Base-by-base conservation (phyloP, 495 filamentous ascomycete genomes). In the Choiromyces venosus region DNA sequence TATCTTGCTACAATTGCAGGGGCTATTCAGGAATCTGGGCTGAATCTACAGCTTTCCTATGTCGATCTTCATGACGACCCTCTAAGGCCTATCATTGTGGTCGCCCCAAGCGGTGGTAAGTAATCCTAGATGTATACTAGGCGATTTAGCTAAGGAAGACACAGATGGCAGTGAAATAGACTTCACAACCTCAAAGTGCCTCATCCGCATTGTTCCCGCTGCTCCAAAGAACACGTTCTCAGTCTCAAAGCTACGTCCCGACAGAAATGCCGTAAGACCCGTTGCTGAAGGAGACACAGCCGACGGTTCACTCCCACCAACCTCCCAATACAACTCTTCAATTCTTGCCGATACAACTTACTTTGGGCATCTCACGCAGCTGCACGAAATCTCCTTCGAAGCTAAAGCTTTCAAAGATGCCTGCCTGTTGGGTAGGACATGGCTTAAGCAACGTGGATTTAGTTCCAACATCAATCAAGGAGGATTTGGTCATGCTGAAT, bases 401-500 rank as follows among this genome's bases (percentile, higher is more conserved):
- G 93, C 91, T 76, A 83, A 87, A 33, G 87, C 87, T 2, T 97
- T 93, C 82, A 87, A 86, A 74, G 92, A 97, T 78, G 91, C 92
- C 14, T 96, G 92, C 80, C 85, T 95, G 29, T 85, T 99, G 61
- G 95, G 94, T 10, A 88, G 91, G 65, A 87, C 91, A 66, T 99
- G 95, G 95, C 84, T 99, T 40, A 89, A 88, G 72, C 96, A 98
- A 83, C 89, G 94, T 56, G 94, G 94, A 0, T 91, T 97, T 78
- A 85, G 85, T 12, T 85, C 90, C 18, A 81, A 84, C 65, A 83
- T 94, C 16, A 84, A 86, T 35, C 83, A 86, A n/a, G 94, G 94
- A 37, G 95, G 96, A 1, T 97, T 99, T 82, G 95, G 95, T 25
- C 87, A 92, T 73, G 96, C 97, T 72, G 94, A 99, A 81, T 98